phyloP scores from a whole-genome alignment of 208 protist species.

The Polymyxa betae region DNA sequence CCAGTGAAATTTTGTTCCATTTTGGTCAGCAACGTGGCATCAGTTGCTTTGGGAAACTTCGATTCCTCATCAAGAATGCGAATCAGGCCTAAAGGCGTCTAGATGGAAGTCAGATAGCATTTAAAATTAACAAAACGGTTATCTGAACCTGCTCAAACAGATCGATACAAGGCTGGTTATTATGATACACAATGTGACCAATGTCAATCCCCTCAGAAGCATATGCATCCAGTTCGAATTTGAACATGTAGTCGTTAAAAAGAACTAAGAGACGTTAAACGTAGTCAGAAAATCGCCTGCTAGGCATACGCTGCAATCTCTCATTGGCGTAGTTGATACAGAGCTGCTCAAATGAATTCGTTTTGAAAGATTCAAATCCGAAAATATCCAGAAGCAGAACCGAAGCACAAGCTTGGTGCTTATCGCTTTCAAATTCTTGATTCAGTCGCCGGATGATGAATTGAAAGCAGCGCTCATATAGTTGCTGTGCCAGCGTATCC shows the following conservation, averaged over 20 bases:
- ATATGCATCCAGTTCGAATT: constrained; percentile 20
- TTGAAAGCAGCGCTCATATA: constrained; percentile 91
- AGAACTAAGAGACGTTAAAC: no score
- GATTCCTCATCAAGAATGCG: constrained; percentile 31
- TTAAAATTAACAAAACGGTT: neutral
- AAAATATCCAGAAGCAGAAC: constrained; percentile 79
- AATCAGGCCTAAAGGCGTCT: neutral
- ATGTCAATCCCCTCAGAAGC: neutral
- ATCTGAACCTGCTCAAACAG: constrained; percentile 35
- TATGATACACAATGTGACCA: neutral
- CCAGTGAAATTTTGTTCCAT: neutral
- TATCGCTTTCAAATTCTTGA: constrained; percentile 65
- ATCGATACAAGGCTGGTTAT: constrained; percentile 32
- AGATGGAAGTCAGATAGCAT: neutral
- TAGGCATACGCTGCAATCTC: constrained; percentile 66
- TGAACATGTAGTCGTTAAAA: constrained; percentile 50
- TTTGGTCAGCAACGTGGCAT: constrained; percentile 22
- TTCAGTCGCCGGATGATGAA: constrained; percentile 91
- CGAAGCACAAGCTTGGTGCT: neutral
- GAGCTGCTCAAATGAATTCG: constrained; percentile 91
- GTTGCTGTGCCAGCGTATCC: constrained; percentile 88
- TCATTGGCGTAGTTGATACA: constrained; percentile 94
- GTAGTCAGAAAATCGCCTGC: neutral
- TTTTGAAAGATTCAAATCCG: constrained; percentile 80
- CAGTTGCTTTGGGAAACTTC: constrained; percentile 28